phyloP scores from a whole-genome alignment of 495 filamentous ascomycete species.

The Platismatia glauca region DNA sequence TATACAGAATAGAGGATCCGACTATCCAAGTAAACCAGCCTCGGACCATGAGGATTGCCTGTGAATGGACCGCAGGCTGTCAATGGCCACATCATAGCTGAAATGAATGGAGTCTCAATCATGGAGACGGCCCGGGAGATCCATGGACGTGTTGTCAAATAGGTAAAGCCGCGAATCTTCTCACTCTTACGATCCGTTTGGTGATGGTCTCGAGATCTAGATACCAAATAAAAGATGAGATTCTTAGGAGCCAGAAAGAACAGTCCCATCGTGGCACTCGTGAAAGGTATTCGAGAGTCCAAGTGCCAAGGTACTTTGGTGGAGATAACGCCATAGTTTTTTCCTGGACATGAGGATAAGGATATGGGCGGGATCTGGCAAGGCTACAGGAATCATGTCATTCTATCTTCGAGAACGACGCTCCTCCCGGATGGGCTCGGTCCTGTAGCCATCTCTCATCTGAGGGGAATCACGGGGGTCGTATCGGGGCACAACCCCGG shows the following conservation, averaged over 20 bases:
- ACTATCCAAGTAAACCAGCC: background rate
- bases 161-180: background rate
- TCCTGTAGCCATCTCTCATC: conserved; percentile 16
- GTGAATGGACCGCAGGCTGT: background rate
- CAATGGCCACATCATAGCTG: background rate
- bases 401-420: conserved; percentile 16
- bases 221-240: conserved; percentile 5
- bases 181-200: background rate
- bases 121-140: background rate
- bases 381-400: background rate
- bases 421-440: conserved; percentile 19
- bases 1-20: background rate
- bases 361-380: background rate
- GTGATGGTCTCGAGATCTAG: background rate
- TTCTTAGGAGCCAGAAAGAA: background rate
- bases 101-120: background rate
- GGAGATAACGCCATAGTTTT: background rate
- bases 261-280: background rate
- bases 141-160: background rate
- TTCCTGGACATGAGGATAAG: background rate
- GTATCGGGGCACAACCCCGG: conserved; percentile 13
- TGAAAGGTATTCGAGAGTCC: background rate
- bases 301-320: background rate
- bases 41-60: background rate
- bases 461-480: conserved; percentile 16